Conservation (phyloP, 441 rosid species). For the Euphorbia schlechtendalii region DNA sequence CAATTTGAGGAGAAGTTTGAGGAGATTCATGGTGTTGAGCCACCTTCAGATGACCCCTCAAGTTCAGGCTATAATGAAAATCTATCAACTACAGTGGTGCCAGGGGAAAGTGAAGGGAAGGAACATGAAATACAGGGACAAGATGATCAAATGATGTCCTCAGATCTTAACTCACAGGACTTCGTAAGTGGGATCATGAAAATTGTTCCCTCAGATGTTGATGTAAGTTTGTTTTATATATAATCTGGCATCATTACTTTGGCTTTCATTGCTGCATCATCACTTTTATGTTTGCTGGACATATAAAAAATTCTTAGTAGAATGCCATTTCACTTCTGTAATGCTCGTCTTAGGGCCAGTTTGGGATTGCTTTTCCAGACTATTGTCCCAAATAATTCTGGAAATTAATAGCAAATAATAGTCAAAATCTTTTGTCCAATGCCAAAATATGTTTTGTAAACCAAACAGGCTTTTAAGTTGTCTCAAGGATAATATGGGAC, state of each 20-base stretch:
- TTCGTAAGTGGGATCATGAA: slow-evolving; percentile 86
- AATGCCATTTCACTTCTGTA: background rate
- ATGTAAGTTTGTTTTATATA: slow-evolving; percentile 60
- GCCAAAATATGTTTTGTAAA: too few species aligned
- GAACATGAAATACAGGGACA: slow-evolving; percentile 45
- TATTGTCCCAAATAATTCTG: too few species aligned
- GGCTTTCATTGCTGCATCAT: too few species aligned
- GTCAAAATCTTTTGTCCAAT: too few species aligned
- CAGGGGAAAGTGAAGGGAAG: slow-evolving; percentile 44
- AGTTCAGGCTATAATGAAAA: slow-evolving; percentile 45
- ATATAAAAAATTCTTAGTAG: slow-evolving; percentile 4
- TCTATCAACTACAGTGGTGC: slow-evolving; percentile 23
- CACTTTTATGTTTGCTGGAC: background rate
- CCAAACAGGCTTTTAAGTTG: slow-evolving; percentile 1
- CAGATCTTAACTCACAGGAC: slow-evolving; percentile 68
- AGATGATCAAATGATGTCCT: slow-evolving; percentile 41
- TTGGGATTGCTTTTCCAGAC: too few species aligned
- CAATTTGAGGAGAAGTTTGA: slow-evolving; percentile 90
- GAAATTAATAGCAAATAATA: too few species aligned
- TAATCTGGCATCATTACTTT: too few species aligned
- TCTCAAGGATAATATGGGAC: background rate
- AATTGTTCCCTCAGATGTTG: slow-evolving; percentile 85
- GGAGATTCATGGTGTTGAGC: slow-evolving; percentile 62
- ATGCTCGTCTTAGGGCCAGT: too few species aligned
- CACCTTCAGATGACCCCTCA: slow-evolving; percentile 48